These are phyloP conservation scores for Senna tora DNA, from an alignment of 306 rosid species.

Conservation along the genomic window DNA sequence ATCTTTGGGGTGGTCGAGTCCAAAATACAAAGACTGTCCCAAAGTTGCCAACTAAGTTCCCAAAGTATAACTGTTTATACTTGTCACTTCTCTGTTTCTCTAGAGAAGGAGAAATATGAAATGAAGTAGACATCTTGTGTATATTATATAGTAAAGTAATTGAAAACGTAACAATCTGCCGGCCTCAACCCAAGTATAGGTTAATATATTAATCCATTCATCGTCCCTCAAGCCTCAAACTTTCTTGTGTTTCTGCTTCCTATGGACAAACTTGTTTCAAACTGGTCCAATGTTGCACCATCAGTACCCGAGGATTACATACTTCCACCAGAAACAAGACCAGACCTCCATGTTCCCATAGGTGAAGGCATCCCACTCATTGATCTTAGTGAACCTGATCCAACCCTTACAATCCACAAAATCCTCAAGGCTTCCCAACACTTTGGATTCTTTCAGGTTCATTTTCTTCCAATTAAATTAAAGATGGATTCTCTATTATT, in stretches of 20 bases:
- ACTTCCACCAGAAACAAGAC: slow-evolving; percentile 46
- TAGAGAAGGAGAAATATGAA: too few species aligned
- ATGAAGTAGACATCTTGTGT: too few species aligned
- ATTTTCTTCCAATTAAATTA: too few species aligned
- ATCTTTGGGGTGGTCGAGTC: too few species aligned
- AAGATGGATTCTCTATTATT: neutral
- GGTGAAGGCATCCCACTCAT: slow-evolving; percentile 29
- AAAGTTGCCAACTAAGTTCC: too few species aligned
- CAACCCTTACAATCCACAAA: slow-evolving; percentile 25
- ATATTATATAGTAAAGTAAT: neutral
- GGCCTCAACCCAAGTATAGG: neutral
- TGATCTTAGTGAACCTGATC: slow-evolving; percentile 31
- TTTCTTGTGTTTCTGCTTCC: neutral
- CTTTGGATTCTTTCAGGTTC: slow-evolving; percentile 46
- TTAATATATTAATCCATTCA: too few species aligned
- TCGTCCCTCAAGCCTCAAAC: neutral
- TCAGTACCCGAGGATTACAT: slow-evolving; percentile 36
- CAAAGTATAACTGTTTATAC: too few species aligned
- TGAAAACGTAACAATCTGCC: neutral
- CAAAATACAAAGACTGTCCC: too few species aligned
- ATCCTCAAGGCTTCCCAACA: slow-evolving; percentile 41
- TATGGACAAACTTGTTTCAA: slow-evolving; percentile 43
- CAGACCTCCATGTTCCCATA: slow-evolving; percentile 24
- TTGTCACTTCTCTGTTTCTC: too few species aligned
- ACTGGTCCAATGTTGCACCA: neutral